Conservation (phyloP, 306 rosid genomes). For the Neltuma alba region DNA sequence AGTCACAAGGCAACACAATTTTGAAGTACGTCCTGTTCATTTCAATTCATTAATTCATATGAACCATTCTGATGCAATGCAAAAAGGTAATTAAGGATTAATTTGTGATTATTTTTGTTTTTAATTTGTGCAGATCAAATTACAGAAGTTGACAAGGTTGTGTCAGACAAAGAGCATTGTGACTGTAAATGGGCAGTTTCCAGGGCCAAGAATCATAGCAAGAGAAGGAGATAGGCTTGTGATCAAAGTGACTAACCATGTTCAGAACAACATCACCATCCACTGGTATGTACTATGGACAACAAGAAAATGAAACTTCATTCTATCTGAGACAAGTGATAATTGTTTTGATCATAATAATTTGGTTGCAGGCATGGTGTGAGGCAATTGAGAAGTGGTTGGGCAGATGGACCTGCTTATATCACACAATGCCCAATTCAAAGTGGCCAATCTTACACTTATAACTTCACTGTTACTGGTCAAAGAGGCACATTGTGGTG, state of each 20-base stretch:
- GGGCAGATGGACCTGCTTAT: conserved; percentile 67
- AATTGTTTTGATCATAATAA: not conserved
- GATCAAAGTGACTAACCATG: conserved; percentile 54
- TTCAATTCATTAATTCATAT: not conserved
- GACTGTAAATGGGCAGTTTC: conserved; percentile 58
- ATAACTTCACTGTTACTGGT: conserved; percentile 53
- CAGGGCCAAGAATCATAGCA: conserved; percentile 54
- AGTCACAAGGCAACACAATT: conserved; percentile 50
- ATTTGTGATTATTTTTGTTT: not conserved
- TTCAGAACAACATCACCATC: conserved; percentile 47
- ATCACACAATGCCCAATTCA: conserved; percentile 61
- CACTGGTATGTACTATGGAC: conserved; percentile 42
- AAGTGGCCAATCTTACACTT: conserved; percentile 45
- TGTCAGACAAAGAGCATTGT: conserved; percentile 58
- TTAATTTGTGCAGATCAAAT: conserved; percentile 41
- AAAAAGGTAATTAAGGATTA: not conserved
- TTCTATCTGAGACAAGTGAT: not conserved
- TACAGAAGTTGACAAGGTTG: conserved; percentile 54
- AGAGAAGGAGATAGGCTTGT: conserved; percentile 62
- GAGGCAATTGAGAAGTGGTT: conserved; percentile 51
- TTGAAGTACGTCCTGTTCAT: conserved; percentile 37
- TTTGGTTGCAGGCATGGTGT: conserved; percentile 48
- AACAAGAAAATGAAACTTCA: too few species aligned
- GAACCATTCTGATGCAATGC: not conserved
- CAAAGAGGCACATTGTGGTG: conserved; percentile 61